Percentiles rank a stretch among this genome's conserved stretches.
Evolutionary conservation across 225 moss, liverwort and hornwort species (phyloP).

Genomic region (Antitrichia curtipendula): DNA sequence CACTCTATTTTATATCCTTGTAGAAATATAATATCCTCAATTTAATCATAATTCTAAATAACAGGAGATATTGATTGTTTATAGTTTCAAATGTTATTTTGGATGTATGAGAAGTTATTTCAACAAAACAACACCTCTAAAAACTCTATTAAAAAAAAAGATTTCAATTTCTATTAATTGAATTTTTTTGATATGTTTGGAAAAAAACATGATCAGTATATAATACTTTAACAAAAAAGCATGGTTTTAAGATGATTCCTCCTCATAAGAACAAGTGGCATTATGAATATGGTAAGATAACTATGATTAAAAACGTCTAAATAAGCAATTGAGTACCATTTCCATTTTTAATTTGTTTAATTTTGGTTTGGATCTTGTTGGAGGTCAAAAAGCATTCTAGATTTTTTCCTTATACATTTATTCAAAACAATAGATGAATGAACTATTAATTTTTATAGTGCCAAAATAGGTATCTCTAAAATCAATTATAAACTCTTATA

Average conservation of each 20-base stretch:
- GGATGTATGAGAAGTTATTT: background rate
- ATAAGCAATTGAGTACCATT: background rate
- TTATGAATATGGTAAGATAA: background rate
- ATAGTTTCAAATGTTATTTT: accelerated
- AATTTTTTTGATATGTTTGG: accelerated
- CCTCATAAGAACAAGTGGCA: background rate
- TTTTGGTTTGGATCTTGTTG: background rate
- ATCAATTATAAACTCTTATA: accelerated
- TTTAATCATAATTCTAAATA: background rate
- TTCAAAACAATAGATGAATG: accelerated
- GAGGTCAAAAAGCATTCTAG: accelerated
- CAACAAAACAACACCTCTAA: accelerated
- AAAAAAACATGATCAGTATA: accelerated
- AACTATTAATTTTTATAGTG: background rate
- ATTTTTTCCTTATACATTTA: background rate
- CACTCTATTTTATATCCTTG: background rate
- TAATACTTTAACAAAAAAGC: background rate
- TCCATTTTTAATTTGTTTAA: accelerated
- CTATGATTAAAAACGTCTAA: background rate
- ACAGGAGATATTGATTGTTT: background rate
- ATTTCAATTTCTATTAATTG: background rate
- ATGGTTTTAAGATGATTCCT: background rate
- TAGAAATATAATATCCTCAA: background rate
- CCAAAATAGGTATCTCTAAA: background rate
- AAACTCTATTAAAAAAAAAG: background rate